These are phyloP conservation scores for Pseudocercospora pini-densiflorae DNA, from an alignment of 2,329 filamentous ascomycete genomes.

Conservation along the genomic window DNA sequence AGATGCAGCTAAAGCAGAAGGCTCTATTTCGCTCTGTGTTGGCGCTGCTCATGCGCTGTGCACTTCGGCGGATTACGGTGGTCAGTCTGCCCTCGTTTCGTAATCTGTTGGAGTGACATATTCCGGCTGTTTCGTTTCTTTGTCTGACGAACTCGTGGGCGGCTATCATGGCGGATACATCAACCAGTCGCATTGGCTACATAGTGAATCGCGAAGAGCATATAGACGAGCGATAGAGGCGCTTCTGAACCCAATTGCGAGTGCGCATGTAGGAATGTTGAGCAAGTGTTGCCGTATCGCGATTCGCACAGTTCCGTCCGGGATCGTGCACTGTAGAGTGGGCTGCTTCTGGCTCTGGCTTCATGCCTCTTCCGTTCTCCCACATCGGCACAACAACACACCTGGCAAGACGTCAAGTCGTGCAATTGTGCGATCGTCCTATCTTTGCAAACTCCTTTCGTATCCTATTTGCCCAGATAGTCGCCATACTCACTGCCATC, in stretches of 20 bases:
- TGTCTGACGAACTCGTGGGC: conserved; percentile 24
- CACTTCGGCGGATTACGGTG: conserved; percentile 22
- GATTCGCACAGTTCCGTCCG: background rate
- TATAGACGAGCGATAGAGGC: background rate
- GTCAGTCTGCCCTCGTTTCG: conserved; percentile 4
- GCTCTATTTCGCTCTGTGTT: conserved; percentile 19
- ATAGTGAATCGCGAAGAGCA: background rate
- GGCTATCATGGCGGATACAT: conserved; percentile 16
- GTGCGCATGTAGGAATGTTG: background rate
- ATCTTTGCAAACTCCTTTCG: conserved; percentile 8
- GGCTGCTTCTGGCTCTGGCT: conserved; percentile 11
- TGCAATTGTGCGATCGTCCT: conserved; percentile 19
- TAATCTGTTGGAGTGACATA: conserved; percentile 17
- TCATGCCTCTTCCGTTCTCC: conserved; percentile 16
- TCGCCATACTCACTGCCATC: background rate
- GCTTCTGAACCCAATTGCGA: background rate
- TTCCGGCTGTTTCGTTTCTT: conserved; percentile 20
- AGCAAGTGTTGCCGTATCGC: conserved; percentile 2
- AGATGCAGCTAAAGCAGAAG: conserved; percentile 24
- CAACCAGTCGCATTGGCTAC: conserved; percentile 5
- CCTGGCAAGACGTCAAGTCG: conserved; percentile 14
- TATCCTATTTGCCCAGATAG: conserved; percentile 15
- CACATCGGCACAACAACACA: conserved; percentile 20
- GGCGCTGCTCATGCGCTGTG: conserved; percentile 24
- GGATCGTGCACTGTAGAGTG: background rate